A percentile compares a stretch with the other conserved stretches of the same genome.
Evolutionary conservation across 2,329 filamentous ascomycete species (phyloP).

Genomic region (Aureobasidium sp.): DNA sequence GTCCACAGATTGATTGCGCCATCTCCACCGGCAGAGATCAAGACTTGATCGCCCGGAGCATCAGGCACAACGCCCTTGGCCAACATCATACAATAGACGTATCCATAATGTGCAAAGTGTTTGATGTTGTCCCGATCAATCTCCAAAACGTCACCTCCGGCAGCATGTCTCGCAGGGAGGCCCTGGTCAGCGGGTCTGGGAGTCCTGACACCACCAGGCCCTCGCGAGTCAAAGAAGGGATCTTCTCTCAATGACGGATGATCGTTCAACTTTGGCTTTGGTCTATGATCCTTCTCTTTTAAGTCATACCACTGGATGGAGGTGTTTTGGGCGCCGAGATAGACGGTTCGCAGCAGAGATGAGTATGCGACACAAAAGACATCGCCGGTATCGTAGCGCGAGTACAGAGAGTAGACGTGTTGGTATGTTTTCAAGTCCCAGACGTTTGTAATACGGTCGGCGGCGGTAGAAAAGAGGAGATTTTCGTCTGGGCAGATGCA

Average conservation of each 20-base stretch:
- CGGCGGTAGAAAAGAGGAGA: conserved; percentile 91
- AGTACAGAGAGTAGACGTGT: conserved; percentile 90
- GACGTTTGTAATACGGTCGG: conserved; percentile 94
- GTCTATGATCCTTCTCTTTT: conserved; percentile 67
- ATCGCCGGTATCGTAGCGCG: conserved; percentile 93
- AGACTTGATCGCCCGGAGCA: conserved; percentile 75
- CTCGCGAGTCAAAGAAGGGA: conserved; percentile 92
- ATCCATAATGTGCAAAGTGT: conserved; percentile 95
- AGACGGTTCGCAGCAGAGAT: conserved; percentile 79
- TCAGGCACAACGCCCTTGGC: conserved; percentile 77
- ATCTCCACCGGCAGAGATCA: conserved; percentile 94
- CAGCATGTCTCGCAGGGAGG: conserved; percentile 51
- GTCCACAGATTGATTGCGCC: conserved; percentile 97
- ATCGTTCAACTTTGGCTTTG: conserved; percentile 67
- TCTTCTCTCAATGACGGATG: conserved; percentile 84
- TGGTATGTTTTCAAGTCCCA: conserved; percentile 85
- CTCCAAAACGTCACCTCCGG: conserved; percentile 75
- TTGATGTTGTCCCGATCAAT: conserved; percentile 83
- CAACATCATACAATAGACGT: conserved; percentile 96
- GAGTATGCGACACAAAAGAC: conserved; percentile 97
- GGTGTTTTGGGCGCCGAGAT: conserved; percentile 94
- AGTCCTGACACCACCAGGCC: conserved; percentile 83
- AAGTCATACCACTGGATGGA: conserved; percentile 93
- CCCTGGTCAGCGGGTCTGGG: conserved; percentile 72
- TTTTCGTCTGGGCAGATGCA: conserved; percentile 79